Conservation (phyloP, 176 grass and related monocot genomes). For the Saccharum spontaneum region DNA sequence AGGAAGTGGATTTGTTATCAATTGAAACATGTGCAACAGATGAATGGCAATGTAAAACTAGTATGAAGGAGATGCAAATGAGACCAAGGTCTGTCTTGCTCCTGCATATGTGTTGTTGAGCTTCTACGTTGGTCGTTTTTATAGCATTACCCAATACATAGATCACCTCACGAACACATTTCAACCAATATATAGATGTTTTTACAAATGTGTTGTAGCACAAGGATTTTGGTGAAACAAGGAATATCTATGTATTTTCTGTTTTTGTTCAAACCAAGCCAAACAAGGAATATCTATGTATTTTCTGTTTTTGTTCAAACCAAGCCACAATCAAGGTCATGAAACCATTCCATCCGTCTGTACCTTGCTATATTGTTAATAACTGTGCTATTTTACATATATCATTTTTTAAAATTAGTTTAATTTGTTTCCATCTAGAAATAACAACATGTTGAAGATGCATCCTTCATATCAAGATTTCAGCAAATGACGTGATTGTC, state of each 20-base stretch:
- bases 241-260: neutral
- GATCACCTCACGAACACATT: neutral
- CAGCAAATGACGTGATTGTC: slow-evolving; percentile 66
- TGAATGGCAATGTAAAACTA: slow-evolving; percentile 2
- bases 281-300: neutral
- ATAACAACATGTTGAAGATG: slow-evolving; percentile 7
- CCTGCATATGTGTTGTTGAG: neutral
- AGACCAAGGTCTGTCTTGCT: slow-evolving; percentile 25
- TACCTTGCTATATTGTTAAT: neutral
- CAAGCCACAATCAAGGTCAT: neutral
- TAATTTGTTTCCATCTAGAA: neutral
- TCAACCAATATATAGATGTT: neutral
- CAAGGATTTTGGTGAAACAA: neutral
- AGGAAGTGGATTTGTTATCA: neutral
- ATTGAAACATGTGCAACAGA: neutral
- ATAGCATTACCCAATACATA: neutral
- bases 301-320: neutral
- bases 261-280: neutral
- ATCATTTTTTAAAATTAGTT: neutral
- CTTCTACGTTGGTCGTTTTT: neutral
- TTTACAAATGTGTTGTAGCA: neutral
- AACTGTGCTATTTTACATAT: neutral
- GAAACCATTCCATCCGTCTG: slow-evolving; percentile 4
- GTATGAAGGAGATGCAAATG: neutral
- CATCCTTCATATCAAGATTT: slow-evolving; percentile 47